These are phyloP conservation scores for Brassica cretica DNA, from an alignment of 345 rosid genomes.

Conservation along the genomic window DNA sequence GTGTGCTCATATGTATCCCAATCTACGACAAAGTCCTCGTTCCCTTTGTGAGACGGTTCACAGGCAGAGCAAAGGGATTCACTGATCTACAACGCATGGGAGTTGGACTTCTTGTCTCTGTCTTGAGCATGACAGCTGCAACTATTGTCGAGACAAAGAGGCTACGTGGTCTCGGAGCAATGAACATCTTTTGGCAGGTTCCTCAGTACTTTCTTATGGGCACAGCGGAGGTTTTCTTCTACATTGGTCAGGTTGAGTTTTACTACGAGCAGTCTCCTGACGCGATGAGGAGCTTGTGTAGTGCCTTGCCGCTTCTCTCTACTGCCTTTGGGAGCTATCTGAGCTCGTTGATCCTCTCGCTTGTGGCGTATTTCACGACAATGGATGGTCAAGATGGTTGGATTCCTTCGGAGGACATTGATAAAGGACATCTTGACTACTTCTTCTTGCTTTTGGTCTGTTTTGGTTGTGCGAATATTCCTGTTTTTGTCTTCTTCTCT, in stretches of 20 bases:
- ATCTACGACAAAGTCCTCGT: constrained; percentile 73
- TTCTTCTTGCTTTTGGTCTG: constrained; percentile 81
- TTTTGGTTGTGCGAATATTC: constrained; percentile 57
- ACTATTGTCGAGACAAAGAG: constrained; percentile 47
- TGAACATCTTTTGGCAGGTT: constrained; percentile 74
- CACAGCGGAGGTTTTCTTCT: constrained; percentile 73
- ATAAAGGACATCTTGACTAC: constrained; percentile 78
- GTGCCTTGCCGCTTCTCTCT: constrained; percentile 66
- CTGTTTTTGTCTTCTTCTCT: constrained; percentile 57
- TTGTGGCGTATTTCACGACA: constrained; percentile 49
- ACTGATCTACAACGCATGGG: constrained; percentile 64
- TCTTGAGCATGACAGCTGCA: constrained; percentile 50
- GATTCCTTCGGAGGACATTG: constrained; percentile 73
- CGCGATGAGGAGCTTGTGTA: constrained; percentile 81
- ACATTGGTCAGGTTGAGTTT: constrained; percentile 75
- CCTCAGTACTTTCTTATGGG: constrained; percentile 78
- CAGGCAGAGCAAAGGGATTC: constrained; percentile 52
- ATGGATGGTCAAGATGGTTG: constrained; percentile 59
- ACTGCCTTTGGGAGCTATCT: constrained; percentile 69
- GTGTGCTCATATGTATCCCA: constrained; percentile 89
- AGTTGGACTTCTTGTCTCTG: constrained; percentile 56
- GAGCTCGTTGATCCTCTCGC: constrained; percentile 68
- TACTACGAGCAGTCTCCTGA: constrained; percentile 91
- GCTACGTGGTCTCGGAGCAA: constrained; percentile 43
- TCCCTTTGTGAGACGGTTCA: constrained; percentile 60